phyloP scores from a whole-genome alignment of 257 asterid genomes.

The Solanum chilense region DNA sequence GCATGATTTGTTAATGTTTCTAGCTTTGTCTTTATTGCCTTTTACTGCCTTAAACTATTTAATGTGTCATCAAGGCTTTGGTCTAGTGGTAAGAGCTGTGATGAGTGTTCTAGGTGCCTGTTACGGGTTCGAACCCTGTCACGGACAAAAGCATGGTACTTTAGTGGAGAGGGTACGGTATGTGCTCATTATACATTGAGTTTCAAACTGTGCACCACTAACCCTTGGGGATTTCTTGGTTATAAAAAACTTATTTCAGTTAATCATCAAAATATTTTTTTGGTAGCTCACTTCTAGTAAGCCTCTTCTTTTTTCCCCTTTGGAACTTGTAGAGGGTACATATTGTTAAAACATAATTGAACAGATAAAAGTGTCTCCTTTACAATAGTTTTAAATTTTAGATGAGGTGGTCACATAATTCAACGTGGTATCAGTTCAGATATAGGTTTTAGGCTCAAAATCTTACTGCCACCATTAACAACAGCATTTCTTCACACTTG shows the following conservation, averaged over 20 bases:
- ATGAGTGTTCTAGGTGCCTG: not conserved
- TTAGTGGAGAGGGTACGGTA: not conserved
- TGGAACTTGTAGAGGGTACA: not conserved
- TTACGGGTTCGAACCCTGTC: not conserved
- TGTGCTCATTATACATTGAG: not conserved
- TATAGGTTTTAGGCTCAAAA: not conserved
- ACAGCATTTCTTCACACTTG: not conserved
- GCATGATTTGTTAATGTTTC: not conserved
- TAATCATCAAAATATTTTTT: not conserved
- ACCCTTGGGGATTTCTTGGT: not conserved
- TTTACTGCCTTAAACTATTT: not conserved
- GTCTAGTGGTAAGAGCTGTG: not conserved
- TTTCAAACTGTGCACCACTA: not conserved
- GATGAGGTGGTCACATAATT: not conserved
- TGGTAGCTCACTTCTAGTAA: not conserved
- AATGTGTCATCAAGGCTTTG: not conserved
- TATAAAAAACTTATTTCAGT: not conserved
- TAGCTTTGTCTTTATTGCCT: not conserved
- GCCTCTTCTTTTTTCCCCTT: not conserved
- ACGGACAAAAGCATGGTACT: not conserved
- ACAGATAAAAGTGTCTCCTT: not conserved
- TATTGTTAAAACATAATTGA: not conserved
- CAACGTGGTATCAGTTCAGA: not conserved
- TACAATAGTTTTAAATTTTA: not conserved
- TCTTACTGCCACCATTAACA: not conserved